These are phyloP conservation scores for Jatropha multifida DNA, from an alignment of 441 rosid species.

Conservation along the genomic window DNA sequence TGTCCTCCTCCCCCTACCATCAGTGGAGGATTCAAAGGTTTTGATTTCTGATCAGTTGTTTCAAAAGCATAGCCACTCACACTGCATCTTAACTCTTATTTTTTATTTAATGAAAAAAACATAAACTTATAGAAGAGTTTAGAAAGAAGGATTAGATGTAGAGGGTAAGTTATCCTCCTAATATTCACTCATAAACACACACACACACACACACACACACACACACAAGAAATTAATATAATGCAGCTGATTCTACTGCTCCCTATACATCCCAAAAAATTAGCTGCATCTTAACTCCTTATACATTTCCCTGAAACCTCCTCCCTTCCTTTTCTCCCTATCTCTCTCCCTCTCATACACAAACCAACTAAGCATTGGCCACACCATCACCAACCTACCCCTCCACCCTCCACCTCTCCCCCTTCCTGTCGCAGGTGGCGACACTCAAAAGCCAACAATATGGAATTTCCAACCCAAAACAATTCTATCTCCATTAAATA, in stretches of 20 bases:
- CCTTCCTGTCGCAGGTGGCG: neutral
- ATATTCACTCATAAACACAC: too few species aligned
- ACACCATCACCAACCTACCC: too few species aligned
- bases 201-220: neutral
- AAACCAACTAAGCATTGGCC: too few species aligned
- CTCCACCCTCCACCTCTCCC: neutral
- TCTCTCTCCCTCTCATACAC: neutral
- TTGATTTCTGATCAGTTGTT: neutral
- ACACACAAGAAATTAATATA: neutral
- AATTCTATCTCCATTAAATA: neutral
- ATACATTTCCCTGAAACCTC: neutral
- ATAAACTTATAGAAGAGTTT: neutral
- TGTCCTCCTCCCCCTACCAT: neutral
- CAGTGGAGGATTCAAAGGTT: neutral
- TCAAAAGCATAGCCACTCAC: neutral
- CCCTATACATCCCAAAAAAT: neutral
- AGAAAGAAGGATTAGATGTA: neutral
- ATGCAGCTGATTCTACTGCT: neutral
- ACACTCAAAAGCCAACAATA: neutral
- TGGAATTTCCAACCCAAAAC: neutral
- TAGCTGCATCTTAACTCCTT: neutral
- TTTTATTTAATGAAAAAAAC: neutral
- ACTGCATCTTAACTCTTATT: neutral
- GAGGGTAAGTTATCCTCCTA: neutral
- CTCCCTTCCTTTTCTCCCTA: neutral